Base-by-base conservation (phyloP, 139 green algal species). In the Coelastrella sp. region DNA sequence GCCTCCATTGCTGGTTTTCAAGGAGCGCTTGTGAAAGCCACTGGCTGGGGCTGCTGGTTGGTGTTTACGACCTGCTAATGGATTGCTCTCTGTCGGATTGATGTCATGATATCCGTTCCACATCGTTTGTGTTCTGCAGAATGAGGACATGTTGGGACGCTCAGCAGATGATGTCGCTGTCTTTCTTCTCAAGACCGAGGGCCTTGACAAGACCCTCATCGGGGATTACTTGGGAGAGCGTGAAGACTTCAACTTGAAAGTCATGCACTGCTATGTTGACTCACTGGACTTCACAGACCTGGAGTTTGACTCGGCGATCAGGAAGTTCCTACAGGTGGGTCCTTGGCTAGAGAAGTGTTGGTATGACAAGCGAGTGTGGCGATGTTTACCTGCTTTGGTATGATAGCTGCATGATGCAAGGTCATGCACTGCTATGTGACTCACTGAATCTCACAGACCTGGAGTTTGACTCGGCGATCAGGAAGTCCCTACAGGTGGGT, bases 191-290 rank as follows among this genome's bases (percentile, higher is more conserved):
- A 94, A 95, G 77, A 94, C 94, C 2, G 91, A 94, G 75, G 97
- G 95, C 59, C 95, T 99, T 65, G 96, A 99, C 95, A 99, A 99
- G 94, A 97, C 95, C 20, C 94, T 95, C 87, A 97, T 99, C 16
- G 98, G 98, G 10, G 97, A 99, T 87, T 99, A 98, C 94, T 93
- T 99, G 32, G 98, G 98, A 0, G 98, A 99, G 92, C 93, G 96
- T 0, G 97, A 99, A n/a, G 97, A 99, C 22, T 92, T 93, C 80
- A 94, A 91, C 89, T 90, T 99, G 61, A 97, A 97, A 86, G 98
- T 99, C 88, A 99, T 99, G 98, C 98, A 99, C 91, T 94, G 95
- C 10, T 99, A 98, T 93, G 97, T 99, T 19, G 98, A 99, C 80
- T 92, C 93, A 13, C 94, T 99, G 93, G 96, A 99, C 90, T 99